Conservation (phyloP, 495 filamentous ascomycete genomes). For the Aspergillus cavernicola region DNA sequence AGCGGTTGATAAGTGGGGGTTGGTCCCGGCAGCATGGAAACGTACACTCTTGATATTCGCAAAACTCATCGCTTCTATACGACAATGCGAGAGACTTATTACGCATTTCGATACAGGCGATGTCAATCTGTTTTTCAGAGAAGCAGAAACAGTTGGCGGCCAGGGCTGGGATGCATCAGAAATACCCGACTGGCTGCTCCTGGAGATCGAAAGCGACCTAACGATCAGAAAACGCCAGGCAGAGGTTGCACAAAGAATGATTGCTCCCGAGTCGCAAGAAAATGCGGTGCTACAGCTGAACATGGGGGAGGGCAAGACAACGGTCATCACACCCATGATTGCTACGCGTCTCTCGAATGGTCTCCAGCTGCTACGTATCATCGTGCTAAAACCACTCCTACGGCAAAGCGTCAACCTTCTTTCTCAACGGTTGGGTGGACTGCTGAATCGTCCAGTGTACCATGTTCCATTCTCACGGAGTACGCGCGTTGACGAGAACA, state of each 20-base stretch:
- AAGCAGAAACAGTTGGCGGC: constrained; percentile 3
- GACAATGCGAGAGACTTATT: constrained; percentile 6
- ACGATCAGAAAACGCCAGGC: constrained; percentile 59
- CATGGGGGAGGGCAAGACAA: constrained; percentile 75
- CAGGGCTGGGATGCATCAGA: constrained; percentile 1
- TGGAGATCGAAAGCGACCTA: constrained; percentile 64
- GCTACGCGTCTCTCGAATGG: constrained; percentile 52
- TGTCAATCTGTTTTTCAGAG: constrained; percentile 11
- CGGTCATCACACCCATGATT: constrained; percentile 65
- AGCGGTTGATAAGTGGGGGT: constrained; percentile 4
- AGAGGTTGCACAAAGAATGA: constrained; percentile 57
- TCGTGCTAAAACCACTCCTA: constrained; percentile 61
- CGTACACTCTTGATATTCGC: constrained; percentile 2
- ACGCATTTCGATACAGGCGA: constrained; percentile 6
- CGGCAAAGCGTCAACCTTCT: constrained; percentile 62
- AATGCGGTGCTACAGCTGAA: constrained; percentile 68
- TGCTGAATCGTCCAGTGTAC: constrained; percentile 55
- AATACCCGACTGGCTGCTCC: constrained; percentile 54
- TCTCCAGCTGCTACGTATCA: constrained; percentile 49
- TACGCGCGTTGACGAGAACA: constrained; percentile 31
- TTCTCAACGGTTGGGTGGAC: constrained; percentile 52
- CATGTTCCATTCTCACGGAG: constrained; percentile 61
- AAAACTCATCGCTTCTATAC: constrained; percentile 5
- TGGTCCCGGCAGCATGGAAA: constrained; percentile 11
- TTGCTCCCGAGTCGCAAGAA: constrained; percentile 23